Base-by-base conservation (phyloP, 148 eudicot genomes). In the Simmondsia chinensis region DNA sequence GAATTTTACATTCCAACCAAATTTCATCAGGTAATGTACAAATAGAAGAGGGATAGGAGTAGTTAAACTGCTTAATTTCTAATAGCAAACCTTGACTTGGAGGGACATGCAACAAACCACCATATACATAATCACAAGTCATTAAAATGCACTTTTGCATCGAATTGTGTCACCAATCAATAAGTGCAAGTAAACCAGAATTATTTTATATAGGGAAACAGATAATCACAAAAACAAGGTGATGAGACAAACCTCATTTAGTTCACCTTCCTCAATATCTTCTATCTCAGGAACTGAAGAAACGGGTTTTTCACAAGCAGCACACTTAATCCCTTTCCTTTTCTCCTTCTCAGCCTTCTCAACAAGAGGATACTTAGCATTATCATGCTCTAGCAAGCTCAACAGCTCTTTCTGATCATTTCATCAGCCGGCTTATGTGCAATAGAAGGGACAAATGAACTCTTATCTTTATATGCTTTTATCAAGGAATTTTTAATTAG, bases 401-500 rank as follows among this genome's bases (percentile, higher is more conserved):
- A 86, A 30, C 31, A 93, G 80, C 69, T 93, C 99, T 57, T 80
- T 93, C 96, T 80, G 33, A 86, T 59, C 59, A 83, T 56, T 61
- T 93, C 96, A 77, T 93, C 96, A 57, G 94, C 99, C 64, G 68
- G 94, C 71, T 93, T 96, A 63, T 82, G 74, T 32, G 64, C 47
- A 39, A 94, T 93, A 23, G 96, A 91, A 30, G 99, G 99, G 51
- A 70, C 99, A 66, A 93, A 77, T 25, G 99, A 82, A 56, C 99
- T 93, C 70, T 86, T 86, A 46, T 87, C 99, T 61, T 75, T 96
- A 69, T 75, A 94, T 22, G 89, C 75, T 77, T 76, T 82, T 36
- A 79, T 65, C 64, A 93, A 69, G 23, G 99, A 79, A 31, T 48
- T 56, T 57, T 58, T 86, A 27, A 93, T 75, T 24, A 77, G 69